Evolutionary conservation across 208 protist species (phyloP).

Genomic region (Phytomonas sp.): DNA sequence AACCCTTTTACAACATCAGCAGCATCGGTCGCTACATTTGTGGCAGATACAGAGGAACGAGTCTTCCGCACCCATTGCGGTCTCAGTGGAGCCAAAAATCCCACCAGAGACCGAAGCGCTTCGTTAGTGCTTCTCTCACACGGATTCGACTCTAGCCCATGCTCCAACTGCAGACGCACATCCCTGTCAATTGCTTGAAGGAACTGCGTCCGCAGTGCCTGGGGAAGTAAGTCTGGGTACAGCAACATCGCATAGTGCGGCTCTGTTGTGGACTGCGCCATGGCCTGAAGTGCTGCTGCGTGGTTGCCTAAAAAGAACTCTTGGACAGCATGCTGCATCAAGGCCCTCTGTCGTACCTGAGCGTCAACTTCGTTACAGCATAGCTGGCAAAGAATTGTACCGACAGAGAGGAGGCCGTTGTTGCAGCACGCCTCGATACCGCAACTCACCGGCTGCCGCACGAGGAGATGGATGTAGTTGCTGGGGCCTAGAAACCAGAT

Average conservation of each 20-base stretch:
- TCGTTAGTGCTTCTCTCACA: neutral
- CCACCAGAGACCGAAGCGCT: neutral
- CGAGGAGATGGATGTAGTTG: constrained; percentile 30
- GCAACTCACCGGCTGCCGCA: constrained; percentile 6
- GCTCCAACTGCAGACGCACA: neutral
- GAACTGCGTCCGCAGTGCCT: neutral
- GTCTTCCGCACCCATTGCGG: neutral
- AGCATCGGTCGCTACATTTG: neutral
- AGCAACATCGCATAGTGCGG: constrained; percentile 38
- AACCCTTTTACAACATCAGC: neutral
- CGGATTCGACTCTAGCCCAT: neutral
- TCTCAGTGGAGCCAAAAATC: neutral
- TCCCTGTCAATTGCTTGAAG: neutral
- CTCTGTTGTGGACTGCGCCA: constrained; percentile 27
- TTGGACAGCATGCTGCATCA: constrained; percentile 30
- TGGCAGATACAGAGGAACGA: neutral
- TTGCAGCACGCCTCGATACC: neutral
- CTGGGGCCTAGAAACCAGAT: constrained; percentile 21
- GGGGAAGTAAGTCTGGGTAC: constrained; percentile 19
- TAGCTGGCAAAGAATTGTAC: constrained; percentile 39
- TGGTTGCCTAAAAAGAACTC: constrained; percentile 17
- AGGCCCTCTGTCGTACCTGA: constrained; percentile 18
- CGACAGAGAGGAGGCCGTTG: neutral
- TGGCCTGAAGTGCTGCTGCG: constrained; percentile 27
- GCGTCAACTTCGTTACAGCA: constrained; percentile 37